Evolutionary conservation across 2,329 filamentous ascomycete species (phyloP).

Genomic region (Colletotrichum sp.): DNA sequence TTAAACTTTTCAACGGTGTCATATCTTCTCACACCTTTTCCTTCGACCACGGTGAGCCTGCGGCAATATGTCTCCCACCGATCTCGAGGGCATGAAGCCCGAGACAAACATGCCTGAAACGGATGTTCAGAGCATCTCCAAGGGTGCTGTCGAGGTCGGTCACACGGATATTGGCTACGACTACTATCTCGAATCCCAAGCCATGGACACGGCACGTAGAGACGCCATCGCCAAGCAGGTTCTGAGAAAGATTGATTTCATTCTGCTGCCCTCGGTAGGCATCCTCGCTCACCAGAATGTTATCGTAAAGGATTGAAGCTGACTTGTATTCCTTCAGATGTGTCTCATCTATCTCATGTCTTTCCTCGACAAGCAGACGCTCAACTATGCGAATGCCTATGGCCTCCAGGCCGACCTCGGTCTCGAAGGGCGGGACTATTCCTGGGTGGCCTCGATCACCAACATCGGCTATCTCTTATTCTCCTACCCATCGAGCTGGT

Average conservation of each 20-base stretch:
- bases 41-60: not conserved
- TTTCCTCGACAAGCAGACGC: not conserved
- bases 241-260: not conserved
- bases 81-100: not conserved
- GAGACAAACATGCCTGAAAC: not conserved
- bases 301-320: not conserved
- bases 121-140: not conserved
- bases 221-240: not conserved
- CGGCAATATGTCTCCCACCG: not conserved
- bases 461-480: not conserved
- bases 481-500: not conserved
- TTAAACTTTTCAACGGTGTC: not conserved
- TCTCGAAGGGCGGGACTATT: not conserved
- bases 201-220: not conserved
- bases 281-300: too few relatives aligned
- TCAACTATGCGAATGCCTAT: not conserved
- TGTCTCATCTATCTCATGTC: not conserved
- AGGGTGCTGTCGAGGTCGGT: not conserved
- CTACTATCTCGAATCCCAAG: not conserved
- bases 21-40: not conserved
- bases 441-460: not conserved
- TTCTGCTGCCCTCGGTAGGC: not conserved
- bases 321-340: not conserved
- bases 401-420: not conserved
- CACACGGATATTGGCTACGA: not conserved